Percentiles rank a stretch among this genome's conserved stretches.
These are phyloP conservation scores for Hortiboletus campestris DNA, from an alignment of 768 basidiomycete species.

Conservation along the genomic window DNA sequence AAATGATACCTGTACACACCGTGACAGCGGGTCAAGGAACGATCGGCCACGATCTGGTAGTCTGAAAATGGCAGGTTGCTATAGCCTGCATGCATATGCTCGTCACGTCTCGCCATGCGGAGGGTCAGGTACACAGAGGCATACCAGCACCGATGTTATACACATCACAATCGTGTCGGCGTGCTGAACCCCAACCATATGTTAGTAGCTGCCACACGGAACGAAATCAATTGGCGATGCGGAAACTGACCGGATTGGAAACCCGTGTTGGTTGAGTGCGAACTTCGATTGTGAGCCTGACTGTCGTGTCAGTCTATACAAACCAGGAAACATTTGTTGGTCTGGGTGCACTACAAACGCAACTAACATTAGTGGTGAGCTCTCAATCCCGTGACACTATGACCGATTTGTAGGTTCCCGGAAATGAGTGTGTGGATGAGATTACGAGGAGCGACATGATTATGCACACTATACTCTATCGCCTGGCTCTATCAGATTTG, in stretches of 20 bases:
- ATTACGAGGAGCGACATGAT: neutral
- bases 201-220: neutral
- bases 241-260: too few species aligned
- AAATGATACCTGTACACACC: neutral
- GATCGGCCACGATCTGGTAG: too few species aligned
- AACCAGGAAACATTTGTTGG: neutral
- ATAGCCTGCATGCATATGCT: too few species aligned
- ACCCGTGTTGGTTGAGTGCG: too few species aligned
- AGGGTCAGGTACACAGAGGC: neutral
- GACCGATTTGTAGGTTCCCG: neutral
- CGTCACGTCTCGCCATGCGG: too few species aligned
- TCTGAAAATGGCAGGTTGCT: too few species aligned
- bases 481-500: constrained; percentile 40
- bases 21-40: too few species aligned
- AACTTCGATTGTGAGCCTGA: neutral
- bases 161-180: too few species aligned
- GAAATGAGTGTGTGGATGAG: constrained; percentile 1
- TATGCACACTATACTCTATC: constrained; percentile 27
- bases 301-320: neutral
- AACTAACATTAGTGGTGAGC: neutral
- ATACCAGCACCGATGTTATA: too few species aligned
- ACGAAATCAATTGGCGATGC: neutral
- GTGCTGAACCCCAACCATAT: neutral
- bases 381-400: neutral
- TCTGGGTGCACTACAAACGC: neutral